Evolutionary conservation across 768 basidiomycete species (phyloP), one percentile per base, ranked within the genome.

Genomic region (Coprinopsis marcescibilis): DNA sequence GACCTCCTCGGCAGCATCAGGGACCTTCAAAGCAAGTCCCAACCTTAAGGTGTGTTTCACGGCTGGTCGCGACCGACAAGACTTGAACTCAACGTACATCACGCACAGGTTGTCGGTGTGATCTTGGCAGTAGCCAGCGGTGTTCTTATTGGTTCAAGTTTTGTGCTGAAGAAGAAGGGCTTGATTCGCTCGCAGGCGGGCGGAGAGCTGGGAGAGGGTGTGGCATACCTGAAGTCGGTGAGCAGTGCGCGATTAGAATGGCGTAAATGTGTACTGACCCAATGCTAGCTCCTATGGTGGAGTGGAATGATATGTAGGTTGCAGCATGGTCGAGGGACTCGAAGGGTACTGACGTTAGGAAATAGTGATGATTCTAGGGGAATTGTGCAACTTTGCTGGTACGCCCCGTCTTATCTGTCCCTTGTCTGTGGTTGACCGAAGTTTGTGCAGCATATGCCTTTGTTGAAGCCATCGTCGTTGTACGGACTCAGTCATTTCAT

Each of bases 131-230:
- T 92, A 42, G 56, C 62, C 29, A 90, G 86, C 58, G 96, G 95
- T 6, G 33, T 92, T 23, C 79, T 99, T 51, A 99, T 98, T 51
- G 96, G 95, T 3, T 77, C 78, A 32, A 86, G 83, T 56, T 98
- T 97, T 64, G 94, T 98, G 2, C 85, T 99, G 71, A 99, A 99
- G 81, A 99, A 99, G 78, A 96, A 91, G 60, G 95, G 89, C 7
- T 71, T 91, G 15, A 61, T 91, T 44, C 75, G 81, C 64, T 80
- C 83, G 61, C 87, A 89, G 71, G 85, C 86, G 50, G 91, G 88
- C 54, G 83, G 85, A 49, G 64, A 67, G 32, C 78, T 83, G 2
- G 88, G 88, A 46, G 86, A 89, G 60, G 94, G 95, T 24, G 91
- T 95, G 49, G 90, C 79, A 11, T 99, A 98, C 70, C 80, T 98